Evolutionary conservation across 805 yeast genomes (phyloP), one percentile per base, ranked within the genome.

Genomic region (Suhomyces tanzawaensis): DNA sequence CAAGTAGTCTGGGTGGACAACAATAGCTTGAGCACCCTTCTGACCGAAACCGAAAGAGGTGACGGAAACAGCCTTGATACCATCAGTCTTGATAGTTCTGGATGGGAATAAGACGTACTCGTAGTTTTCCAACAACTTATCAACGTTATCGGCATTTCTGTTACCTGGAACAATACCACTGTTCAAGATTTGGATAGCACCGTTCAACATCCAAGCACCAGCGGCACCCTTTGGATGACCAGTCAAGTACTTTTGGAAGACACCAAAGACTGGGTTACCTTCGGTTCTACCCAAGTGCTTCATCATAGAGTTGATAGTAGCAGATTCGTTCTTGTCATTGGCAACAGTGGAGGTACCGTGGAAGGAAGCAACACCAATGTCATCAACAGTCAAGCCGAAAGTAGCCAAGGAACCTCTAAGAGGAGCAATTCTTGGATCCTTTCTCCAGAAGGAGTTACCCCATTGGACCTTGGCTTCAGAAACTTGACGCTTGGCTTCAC

Each of bases 221-320:
- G 99, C 99, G 55, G 99, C 99, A 79, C 99, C 99, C 85, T 93
- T 93, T 57, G 99, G 99, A 76, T 93, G 99, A 71, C 99, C 99
- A 55, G 99, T 93, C 60, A 93, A 79, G 81, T 78, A 93, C 71
- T 93, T 93, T 72, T 93, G 99, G 95, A 95, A 91, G 39, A 93
- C 95, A 79, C 98, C 97, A 53, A 84, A 76, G 34, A 95, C 90
- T 47, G 99, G 95, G 72, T 93, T 95, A 72, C 99, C 99, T 72
- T 86, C 89, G 40, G 95, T 72, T 72, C 99, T 84, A 53, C 98
- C 99, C 60, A 93, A 75, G 62, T 93, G 99, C 58, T 76, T 71
- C 82, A 95, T 85, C 97, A 95, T 93, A 55, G 76, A 70, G 65
- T 93, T 83, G 64, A 95, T 75, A 28, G 98, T 86, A 43, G 84